Conservation (phyloP, 352 stramenopile genomes). For the Elongisporangium undulatum region DNA sequence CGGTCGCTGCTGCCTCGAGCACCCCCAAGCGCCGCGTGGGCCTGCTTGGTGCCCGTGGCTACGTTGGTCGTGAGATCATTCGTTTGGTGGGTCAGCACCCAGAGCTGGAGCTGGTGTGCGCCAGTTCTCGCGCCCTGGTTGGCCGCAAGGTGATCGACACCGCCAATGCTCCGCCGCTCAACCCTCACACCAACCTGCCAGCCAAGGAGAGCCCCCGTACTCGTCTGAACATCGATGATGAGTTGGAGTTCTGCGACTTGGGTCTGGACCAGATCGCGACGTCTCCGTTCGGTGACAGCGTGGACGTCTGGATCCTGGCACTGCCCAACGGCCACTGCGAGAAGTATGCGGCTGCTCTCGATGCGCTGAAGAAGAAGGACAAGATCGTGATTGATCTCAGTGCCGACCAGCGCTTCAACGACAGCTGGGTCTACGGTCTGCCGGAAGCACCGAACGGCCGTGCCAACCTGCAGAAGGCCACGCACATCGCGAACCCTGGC, state of each 20-base stretch:
- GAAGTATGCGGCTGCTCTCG: slow-evolving; percentile 67
- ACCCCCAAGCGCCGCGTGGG: slow-evolving; percentile 73
- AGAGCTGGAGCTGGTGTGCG: slow-evolving; percentile 78
- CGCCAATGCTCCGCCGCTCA: slow-evolving; percentile 66
- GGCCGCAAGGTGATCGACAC: slow-evolving; percentile 78
- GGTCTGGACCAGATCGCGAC: slow-evolving; percentile 69
- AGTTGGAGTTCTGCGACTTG: slow-evolving; percentile 81
- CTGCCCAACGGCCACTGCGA: slow-evolving; percentile 86
- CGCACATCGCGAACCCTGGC: slow-evolving; percentile 85
- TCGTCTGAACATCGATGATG: slow-evolving; percentile 54
- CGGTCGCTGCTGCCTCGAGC: slow-evolving; percentile 12
- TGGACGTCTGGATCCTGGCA: slow-evolving; percentile 85
- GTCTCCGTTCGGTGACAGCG: slow-evolving; percentile 65
- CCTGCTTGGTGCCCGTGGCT: slow-evolving; percentile 80
- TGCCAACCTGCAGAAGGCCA: slow-evolving; percentile 46
- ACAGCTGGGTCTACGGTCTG: slow-evolving; percentile 81
- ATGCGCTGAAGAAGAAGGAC: slow-evolving; percentile 59
- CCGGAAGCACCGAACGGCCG: slow-evolving; percentile 72
- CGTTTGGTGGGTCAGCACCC: slow-evolving; percentile 73
- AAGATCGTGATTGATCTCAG: slow-evolving; percentile 87
- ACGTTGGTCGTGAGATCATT: slow-evolving; percentile 85
- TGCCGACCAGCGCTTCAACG: slow-evolving; percentile 87
- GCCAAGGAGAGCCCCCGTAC: slow-evolving; percentile 36
- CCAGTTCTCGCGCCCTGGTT: slow-evolving; percentile 75
- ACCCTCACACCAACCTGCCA: slow-evolving; percentile 75